A percentile compares a stretch with the other conserved stretches of the same genome.
Conservation (phyloP, 2,329 filamentous ascomycete genomes). For the Xylaria polymorpha region DNA sequence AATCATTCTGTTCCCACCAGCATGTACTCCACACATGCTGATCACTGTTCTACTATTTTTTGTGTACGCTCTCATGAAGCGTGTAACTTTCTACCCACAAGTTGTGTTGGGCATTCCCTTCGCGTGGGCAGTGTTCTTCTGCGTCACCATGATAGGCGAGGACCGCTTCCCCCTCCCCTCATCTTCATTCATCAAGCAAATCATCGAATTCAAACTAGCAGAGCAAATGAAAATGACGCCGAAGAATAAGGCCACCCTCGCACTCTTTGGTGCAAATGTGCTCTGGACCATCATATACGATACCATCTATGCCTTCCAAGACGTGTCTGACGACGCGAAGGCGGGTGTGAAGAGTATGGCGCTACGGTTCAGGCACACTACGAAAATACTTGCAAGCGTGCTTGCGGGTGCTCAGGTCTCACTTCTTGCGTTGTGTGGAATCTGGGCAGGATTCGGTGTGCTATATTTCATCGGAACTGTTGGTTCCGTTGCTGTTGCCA, state of each 20-base stretch:
- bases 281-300: conserved; percentile 40
- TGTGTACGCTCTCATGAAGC: conserved; percentile 63
- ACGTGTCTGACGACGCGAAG: conserved; percentile 38
- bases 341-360: conserved; percentile 41
- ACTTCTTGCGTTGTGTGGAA: conserved; percentile 9
- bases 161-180: conserved; percentile 42
- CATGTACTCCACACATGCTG: conserved; percentile 40
- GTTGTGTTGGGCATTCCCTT: conserved; percentile 62
- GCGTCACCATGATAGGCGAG: conserved; percentile 57
- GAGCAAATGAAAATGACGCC: neutral
- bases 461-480: conserved; percentile 14
- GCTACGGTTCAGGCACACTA: conserved; percentile 34
- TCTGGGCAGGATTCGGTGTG: conserved; percentile 19
- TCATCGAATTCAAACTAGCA: neutral
- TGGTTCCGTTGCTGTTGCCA: conserved; percentile 3
- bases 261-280: conserved; percentile 36
- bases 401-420: conserved; percentile 10
- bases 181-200: neutral
- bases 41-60: conserved; percentile 55
- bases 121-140: conserved; percentile 62
- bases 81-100: conserved; percentile 64
- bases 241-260: conserved; percentile 2
- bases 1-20: conserved; percentile 38
- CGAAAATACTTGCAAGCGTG: conserved; percentile 23
- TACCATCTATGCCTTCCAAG: conserved; percentile 42